Conservation (phyloP, 441 rosid species). For the Populus hybrid region DNA sequence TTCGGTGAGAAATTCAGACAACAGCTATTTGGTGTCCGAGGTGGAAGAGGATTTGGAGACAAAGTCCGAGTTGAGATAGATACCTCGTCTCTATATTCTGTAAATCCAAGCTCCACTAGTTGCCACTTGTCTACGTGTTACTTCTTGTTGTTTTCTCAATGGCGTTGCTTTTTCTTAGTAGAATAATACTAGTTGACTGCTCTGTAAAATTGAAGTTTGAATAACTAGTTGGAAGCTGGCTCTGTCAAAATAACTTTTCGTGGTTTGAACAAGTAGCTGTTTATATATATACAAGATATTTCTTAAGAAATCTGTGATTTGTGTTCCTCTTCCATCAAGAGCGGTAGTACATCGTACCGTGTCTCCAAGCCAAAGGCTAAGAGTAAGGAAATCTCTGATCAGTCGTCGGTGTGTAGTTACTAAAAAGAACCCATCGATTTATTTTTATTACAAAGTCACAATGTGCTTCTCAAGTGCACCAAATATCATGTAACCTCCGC, state of each 20-base stretch:
- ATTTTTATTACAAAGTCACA: too few relatives aligned
- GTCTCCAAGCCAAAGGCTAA: background rate
- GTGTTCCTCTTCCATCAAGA: background rate
- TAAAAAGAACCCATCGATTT: too few relatives aligned
- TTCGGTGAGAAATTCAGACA: slow-evolving; percentile 52
- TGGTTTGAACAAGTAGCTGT: background rate
- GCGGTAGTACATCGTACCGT: background rate
- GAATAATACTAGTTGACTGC: background rate
- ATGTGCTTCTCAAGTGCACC: too few relatives aligned
- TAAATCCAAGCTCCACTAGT: background rate
- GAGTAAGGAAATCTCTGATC: too few relatives aligned
- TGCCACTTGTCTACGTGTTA: background rate
- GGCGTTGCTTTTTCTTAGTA: background rate
- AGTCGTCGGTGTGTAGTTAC: background rate
- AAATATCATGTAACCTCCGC: too few relatives aligned
- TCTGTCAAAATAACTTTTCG: background rate
- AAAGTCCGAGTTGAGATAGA: slow-evolving; percentile 25
- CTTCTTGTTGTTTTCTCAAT: background rate
- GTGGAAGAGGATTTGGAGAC: slow-evolving; percentile 47
- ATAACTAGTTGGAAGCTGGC: background rate
- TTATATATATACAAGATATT: background rate
- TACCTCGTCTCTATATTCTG: background rate
- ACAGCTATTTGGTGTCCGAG: slow-evolving; percentile 29
- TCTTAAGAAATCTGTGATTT: background rate
- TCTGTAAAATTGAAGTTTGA: background rate